phyloP scores from a whole-genome alignment of 2,329 filamentous ascomycete genomes.

The Tolypocladium inflatum region DNA sequence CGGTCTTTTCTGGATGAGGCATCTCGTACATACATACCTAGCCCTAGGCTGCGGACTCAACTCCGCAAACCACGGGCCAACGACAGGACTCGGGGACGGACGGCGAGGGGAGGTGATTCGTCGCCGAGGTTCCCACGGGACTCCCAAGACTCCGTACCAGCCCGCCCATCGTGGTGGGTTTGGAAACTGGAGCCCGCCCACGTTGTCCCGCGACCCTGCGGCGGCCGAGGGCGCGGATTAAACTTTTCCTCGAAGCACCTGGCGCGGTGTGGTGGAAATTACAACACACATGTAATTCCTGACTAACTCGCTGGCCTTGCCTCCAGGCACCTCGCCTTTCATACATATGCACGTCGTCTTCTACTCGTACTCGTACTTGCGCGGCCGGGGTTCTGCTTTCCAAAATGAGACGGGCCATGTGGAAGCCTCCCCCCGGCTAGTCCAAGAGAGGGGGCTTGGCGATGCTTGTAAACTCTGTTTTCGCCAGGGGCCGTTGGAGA shows the following conservation, averaged over 20 bases:
- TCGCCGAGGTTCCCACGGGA: not conserved
- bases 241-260: conserved; percentile 2
- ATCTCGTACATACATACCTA: too few relatives aligned
- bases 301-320: not conserved
- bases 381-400: not conserved
- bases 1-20: too few relatives aligned
- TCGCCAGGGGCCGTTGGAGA: not conserved
- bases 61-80: not conserved
- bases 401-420: not conserved
- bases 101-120: not conserved
- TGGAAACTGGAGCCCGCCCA: not conserved
- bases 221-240: not conserved
- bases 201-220: not conserved
- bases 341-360: not conserved
- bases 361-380: not conserved
- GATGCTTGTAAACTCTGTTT: not conserved
- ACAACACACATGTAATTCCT: not conserved
- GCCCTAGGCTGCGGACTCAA: not conserved
- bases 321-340: not conserved
- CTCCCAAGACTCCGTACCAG: too few relatives aligned
- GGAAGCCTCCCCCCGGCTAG: not conserved
- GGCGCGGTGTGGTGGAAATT: conserved; percentile 3
- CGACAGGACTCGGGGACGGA: not conserved
- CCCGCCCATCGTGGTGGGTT: not conserved
- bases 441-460: not conserved